Evolutionary conservation across 176 grass and related monocot species (phyloP).

Genomic region (Raddia distichophylla): DNA sequence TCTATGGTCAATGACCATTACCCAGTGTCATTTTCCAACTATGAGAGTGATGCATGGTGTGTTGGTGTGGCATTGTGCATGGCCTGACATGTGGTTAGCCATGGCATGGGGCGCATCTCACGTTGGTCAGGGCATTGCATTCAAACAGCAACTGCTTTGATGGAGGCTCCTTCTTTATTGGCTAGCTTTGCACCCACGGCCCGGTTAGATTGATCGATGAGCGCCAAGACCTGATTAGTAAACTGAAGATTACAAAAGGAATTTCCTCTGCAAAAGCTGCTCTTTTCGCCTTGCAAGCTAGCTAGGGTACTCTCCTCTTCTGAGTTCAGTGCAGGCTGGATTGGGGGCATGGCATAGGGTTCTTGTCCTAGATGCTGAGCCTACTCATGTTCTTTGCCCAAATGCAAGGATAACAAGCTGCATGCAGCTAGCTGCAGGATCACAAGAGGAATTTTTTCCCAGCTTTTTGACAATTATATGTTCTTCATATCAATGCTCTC

Average conservation of each 20-base stretch:
- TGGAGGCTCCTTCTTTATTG: not conserved
- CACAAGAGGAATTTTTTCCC: not conserved
- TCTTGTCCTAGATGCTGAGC: slow-evolving; percentile 36
- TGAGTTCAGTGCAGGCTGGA: slow-evolving; percentile 15
- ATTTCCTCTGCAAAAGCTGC: not conserved
- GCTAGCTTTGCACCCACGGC: not conserved
- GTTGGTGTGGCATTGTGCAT: not conserved
- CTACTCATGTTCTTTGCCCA: slow-evolving; percentile 19
- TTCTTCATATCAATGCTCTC: not conserved
- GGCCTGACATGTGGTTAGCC: slow-evolving; percentile 1
- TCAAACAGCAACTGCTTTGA: not conserved
- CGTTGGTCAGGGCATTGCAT: not conserved
- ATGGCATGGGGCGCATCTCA: not conserved
- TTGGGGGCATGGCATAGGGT: slow-evolving; percentile 33
- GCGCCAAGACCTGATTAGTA: not conserved
- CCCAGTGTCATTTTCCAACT: not conserved
- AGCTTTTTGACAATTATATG: not conserved
- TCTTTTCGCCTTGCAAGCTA: not conserved
- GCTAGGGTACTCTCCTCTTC: not conserved
- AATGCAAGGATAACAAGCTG: slow-evolving; percentile 4
- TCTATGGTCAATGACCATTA: not conserved
- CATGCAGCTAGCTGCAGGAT: not conserved
- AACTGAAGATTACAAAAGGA: not conserved
- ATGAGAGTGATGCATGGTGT: not conserved
- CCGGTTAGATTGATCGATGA: not conserved